Percentiles rank a stretch among this genome's conserved stretches.
Evolutionary conservation across 306 rosid species (phyloP).

Genomic region (Vicia villosa): DNA sequence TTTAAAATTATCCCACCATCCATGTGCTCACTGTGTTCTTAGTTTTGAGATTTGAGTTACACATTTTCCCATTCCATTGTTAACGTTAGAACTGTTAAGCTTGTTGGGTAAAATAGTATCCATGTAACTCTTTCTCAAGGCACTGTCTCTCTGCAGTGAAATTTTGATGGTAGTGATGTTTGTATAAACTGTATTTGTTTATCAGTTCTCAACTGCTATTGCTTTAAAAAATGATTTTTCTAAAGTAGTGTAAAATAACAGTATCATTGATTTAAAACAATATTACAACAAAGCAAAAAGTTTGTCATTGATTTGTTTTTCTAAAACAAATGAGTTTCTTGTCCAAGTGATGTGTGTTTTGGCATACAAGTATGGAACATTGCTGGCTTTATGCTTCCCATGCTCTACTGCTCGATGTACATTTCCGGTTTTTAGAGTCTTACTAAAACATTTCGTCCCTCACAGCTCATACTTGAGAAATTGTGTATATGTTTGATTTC

Average conservation of each 20-base stretch:
- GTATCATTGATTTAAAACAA: neutral
- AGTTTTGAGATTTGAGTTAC: slow-evolving; percentile 40
- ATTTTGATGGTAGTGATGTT: neutral
- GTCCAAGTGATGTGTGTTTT: neutral
- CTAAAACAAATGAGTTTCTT: neutral
- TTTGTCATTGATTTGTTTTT: neutral
- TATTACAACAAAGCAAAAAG: neutral
- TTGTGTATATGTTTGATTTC: too few relatives aligned
- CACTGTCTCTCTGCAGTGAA: neutral
- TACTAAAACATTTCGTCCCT: too few relatives aligned
- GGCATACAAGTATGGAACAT: neutral
- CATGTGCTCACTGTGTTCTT: slow-evolving; percentile 49
- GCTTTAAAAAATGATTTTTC: neutral
- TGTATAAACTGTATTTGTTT: neutral
- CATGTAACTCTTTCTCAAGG: neutral
- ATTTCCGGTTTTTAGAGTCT: too few relatives aligned
- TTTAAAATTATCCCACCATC: slow-evolving; percentile 15
- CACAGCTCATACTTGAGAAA: too few relatives aligned
- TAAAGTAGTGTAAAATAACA: neutral
- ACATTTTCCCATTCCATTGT: slow-evolving; percentile 27
- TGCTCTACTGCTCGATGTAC: neutral
- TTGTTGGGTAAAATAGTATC: slow-evolving; percentile 16
- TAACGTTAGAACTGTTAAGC: slow-evolving; percentile 22
- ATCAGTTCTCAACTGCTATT: neutral
- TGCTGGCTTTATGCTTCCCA: neutral